Conservation (phyloP, 495 filamentous ascomycete species). For the Penicillium arizonense region DNA sequence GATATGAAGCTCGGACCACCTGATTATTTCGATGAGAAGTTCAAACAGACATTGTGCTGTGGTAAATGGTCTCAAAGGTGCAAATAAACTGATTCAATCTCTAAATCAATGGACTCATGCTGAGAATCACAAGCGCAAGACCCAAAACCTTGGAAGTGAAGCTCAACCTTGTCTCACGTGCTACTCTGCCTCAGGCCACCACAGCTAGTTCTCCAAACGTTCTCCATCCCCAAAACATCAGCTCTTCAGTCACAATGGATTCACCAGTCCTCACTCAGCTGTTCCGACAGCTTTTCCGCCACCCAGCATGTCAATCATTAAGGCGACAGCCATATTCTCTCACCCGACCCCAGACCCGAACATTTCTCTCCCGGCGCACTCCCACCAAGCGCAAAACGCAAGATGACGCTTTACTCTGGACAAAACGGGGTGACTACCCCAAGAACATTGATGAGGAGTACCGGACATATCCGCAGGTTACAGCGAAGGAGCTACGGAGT, state of each 20-base stretch:
- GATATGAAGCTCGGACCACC: slow-evolving; percentile 4
- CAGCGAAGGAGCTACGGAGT: slow-evolving; percentile 68
- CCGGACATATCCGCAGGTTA: slow-evolving; percentile 76
- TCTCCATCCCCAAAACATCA: slow-evolving; percentile 6
- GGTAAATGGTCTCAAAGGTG: neutral
- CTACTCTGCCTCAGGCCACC: slow-evolving; percentile 1
- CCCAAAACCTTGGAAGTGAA: neutral
- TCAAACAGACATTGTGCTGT: neutral
- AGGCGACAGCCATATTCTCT: slow-evolving; percentile 33
- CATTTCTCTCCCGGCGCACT: slow-evolving; percentile 39
- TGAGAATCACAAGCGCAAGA: neutral
- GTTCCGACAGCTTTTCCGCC: slow-evolving; percentile 79
- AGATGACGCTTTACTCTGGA: slow-evolving; percentile 58
- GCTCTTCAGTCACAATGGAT: slow-evolving; percentile 62
- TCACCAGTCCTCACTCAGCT: slow-evolving; percentile 73
- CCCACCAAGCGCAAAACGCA: slow-evolving; percentile 30
- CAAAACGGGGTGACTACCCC: slow-evolving; percentile 72
- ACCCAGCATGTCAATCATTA: slow-evolving; percentile 60
- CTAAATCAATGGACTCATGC: no score
- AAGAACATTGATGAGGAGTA: slow-evolving; percentile 78
- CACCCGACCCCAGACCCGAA: slow-evolving; percentile 36
- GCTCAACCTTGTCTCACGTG: slow-evolving; percentile 17
- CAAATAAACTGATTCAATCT: no score
- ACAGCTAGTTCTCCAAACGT: neutral
- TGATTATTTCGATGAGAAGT: neutral